A percentile compares a stretch with the other conserved stretches of the same genome.
These are phyloP conservation scores for Yamadazyma trypodendri DNA, from an alignment of 1,139 yeast species.

Conservation along the genomic window DNA sequence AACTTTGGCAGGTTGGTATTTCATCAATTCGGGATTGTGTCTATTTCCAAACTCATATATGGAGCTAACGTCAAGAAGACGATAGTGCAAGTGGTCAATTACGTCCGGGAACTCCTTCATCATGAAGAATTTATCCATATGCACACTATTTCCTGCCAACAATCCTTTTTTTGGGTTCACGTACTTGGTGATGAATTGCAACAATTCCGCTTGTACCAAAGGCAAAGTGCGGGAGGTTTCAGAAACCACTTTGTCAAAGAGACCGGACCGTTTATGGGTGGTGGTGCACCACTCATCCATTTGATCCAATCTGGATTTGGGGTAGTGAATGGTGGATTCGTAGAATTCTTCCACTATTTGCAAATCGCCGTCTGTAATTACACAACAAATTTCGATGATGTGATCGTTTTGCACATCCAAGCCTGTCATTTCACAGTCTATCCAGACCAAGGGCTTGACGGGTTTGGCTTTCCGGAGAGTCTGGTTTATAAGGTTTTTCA, in stretches of 20 bases:
- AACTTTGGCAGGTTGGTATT: slow-evolving; percentile 59
- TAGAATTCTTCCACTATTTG: slow-evolving; percentile 63
- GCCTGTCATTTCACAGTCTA: slow-evolving; percentile 91
- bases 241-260: slow-evolving; percentile 64
- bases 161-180: slow-evolving; percentile 59
- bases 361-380: slow-evolving; percentile 80
- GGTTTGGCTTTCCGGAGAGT: slow-evolving; percentile 2
- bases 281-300: slow-evolving; percentile 87
- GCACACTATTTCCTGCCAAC: slow-evolving; percentile 89
- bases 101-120: slow-evolving; percentile 78
- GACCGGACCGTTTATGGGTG: slow-evolving; percentile 79
- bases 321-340: slow-evolving; percentile 78
- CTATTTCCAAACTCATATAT: slow-evolving; percentile 77
- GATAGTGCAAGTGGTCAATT: slow-evolving; percentile 70
- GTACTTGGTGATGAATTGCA: slow-evolving; percentile 57
- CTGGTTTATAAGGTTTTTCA: slow-evolving; percentile 5
- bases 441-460: slow-evolving; percentile 66
- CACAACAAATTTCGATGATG: slow-evolving; percentile 89
- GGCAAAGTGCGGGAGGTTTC: slow-evolving; percentile 51
- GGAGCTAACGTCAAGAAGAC: slow-evolving; percentile 86
- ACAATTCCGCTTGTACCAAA: slow-evolving; percentile 63
- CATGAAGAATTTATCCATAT: slow-evolving; percentile 88
- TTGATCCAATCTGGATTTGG: slow-evolving; percentile 57
- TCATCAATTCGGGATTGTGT: slow-evolving; percentile 66
- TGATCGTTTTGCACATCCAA: slow-evolving; percentile 67